These are phyloP conservation scores for Mortierella hygrophila DNA, from an alignment of 192 early-diverging fungal genomes.

Conservation along the genomic window DNA sequence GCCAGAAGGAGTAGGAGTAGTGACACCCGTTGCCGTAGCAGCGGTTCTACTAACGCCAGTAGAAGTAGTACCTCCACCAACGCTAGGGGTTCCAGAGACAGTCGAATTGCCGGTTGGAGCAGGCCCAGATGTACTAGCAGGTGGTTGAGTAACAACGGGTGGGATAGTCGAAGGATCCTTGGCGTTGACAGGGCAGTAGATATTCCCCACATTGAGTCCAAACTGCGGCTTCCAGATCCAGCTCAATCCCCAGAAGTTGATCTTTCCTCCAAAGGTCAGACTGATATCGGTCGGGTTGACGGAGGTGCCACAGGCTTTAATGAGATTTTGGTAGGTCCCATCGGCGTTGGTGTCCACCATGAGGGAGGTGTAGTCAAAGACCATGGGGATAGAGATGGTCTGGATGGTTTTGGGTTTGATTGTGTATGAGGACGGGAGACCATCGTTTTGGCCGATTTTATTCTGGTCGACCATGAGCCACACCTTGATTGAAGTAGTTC, in stretches of 20 bases:
- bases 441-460: constrained; percentile 37
- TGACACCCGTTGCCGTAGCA: background rate
- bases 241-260: constrained; percentile 33
- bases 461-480: constrained; percentile 46
- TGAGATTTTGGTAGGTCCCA: constrained; percentile 23
- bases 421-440: constrained; percentile 20
- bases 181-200: constrained; percentile 41
- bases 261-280: constrained; percentile 39
- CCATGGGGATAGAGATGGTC: constrained; percentile 44
- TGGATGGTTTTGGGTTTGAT: constrained; percentile 27
- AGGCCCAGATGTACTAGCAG: background rate
- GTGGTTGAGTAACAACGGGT: background rate
- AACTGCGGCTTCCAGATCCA: constrained; percentile 53
- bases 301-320: constrained; percentile 28
- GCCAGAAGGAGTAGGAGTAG: background rate
- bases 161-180: background rate
- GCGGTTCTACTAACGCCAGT: background rate
- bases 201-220: constrained; percentile 43
- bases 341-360: constrained; percentile 45
- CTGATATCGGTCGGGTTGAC: constrained; percentile 13
- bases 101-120: background rate
- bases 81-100: background rate
- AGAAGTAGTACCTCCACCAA: background rate
- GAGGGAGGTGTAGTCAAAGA: constrained; percentile 35
- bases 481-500: constrained; percentile 3